phyloP scores from a whole-genome alignment of 495 filamentous ascomycete species.

The Aspergillus ostianus region DNA sequence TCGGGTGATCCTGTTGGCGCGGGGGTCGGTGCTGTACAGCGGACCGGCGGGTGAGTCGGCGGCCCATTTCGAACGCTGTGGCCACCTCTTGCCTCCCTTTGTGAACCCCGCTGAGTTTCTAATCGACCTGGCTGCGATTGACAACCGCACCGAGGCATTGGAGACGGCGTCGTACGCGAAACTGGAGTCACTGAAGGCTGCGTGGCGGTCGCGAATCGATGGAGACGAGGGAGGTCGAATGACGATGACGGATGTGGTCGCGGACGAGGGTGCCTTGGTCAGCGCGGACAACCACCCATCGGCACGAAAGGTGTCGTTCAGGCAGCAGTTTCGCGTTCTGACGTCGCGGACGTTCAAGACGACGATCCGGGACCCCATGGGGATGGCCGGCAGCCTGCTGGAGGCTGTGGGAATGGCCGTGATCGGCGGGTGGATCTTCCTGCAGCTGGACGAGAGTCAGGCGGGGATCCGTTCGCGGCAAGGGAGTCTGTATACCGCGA shows the following conservation, averaged over 20 bases:
- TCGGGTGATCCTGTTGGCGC: slow-evolving; percentile 60
- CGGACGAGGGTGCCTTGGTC: slow-evolving; percentile 4
- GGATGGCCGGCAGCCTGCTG: slow-evolving; percentile 61
- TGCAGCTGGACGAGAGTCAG: slow-evolving; percentile 54
- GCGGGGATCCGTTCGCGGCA: slow-evolving; percentile 60
- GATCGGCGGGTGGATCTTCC: slow-evolving; percentile 70
- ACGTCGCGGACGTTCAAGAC: slow-evolving; percentile 64
- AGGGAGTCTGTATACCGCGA: slow-evolving; percentile 65
- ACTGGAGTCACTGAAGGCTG: slow-evolving; percentile 51
- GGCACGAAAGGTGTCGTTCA: slow-evolving; percentile 34
- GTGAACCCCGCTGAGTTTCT: slow-evolving; percentile 68
- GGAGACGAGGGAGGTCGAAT: background rate
- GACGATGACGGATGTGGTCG: background rate
- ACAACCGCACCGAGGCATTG: slow-evolving; percentile 60
- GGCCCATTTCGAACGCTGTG: slow-evolving; percentile 55
- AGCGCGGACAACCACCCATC: background rate
- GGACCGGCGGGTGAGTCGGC: slow-evolving; percentile 46
- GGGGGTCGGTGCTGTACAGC: slow-evolving; percentile 63
- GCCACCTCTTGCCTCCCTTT: slow-evolving; percentile 59
- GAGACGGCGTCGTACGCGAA: slow-evolving; percentile 56
- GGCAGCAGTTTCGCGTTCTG: slow-evolving; percentile 59
- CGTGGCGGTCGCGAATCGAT: slow-evolving; percentile 43
- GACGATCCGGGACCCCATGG: slow-evolving; percentile 70
- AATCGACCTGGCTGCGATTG: slow-evolving; percentile 68
- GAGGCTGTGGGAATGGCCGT: slow-evolving; percentile 66